Base-by-base conservation (phyloP, 257 asterid genomes). In the Parsonsia alboflavescens region DNA sequence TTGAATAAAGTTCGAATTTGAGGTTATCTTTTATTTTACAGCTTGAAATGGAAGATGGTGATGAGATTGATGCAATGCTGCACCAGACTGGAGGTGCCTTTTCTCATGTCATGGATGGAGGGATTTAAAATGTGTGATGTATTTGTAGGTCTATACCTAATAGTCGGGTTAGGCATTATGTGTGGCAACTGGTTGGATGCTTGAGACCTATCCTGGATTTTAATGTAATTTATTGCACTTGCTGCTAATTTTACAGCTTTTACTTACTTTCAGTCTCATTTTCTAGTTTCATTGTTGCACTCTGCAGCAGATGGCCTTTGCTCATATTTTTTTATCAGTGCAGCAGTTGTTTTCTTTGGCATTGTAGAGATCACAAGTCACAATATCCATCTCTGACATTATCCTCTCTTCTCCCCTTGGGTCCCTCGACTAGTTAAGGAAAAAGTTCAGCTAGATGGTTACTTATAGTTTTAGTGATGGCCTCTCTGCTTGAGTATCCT, bases 31-130 rank as follows among this genome's bases (percentile, higher is more conserved):
- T 26, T 26, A 41, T 49, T 62, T 30, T 46, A 33, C 30, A 78
- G 82, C 75, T 78, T 45, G 82, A 78, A 70, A 78, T 78, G 81
- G 81, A 78, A 58, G 81, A 78, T 78, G 81, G 78, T 2, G 81
- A 78, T 33, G 81, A 78, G 48, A 78, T 78, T 28, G 82, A 78
- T 67, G 82, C 82, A 22, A 78, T 78, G 82, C 64, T 78, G 61
- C 82, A 78, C 57, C 82, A 78, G 59, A 78, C 78, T 73, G 82
- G 82, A 72, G 70, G 70, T 39, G 41, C 58, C 53, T 49, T n/a
- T 45, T 45, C 39, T 42, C 12, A 10, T 68, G 33, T 45, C 50
- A 15, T 26, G 24, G 28, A 7, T 39, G 70, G 52, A 0, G 44
- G 66, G 46, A 2, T 24, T 17, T 42, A 58, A 59, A 53, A n/a